A percentile compares a stretch with the other conserved stretches of the same genome.
Conservation (phyloP, 164 flowering plant genomes). For the Liriodendron chinense region DNA sequence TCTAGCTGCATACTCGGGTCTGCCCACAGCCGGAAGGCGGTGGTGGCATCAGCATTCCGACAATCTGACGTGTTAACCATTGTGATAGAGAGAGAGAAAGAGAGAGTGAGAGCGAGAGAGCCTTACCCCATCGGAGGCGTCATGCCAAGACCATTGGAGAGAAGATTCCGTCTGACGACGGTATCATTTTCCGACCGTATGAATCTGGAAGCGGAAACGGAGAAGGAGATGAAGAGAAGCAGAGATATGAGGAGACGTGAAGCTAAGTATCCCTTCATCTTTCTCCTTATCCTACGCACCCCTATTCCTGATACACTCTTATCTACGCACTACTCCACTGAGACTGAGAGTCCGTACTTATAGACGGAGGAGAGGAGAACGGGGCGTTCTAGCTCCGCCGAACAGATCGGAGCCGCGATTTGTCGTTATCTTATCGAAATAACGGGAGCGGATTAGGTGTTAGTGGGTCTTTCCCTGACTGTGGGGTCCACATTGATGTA, state of each 20-base stretch:
- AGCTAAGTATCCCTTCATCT: neutral
- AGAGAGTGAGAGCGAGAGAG: no score
- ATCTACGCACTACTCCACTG: neutral
- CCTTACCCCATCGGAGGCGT: constrained; percentile 37
- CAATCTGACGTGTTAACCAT: neutral
- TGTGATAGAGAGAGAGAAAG: constrained; percentile 11
- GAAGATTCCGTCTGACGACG: constrained; percentile 16
- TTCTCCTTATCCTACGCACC: neutral
- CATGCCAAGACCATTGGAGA: constrained; percentile 32
- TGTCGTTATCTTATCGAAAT: no score
- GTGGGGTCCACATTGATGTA: no score
- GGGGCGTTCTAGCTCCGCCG: no score
- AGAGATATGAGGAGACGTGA: neutral
- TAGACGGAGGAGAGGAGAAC: no score
- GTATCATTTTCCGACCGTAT: neutral
- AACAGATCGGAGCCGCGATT: no score
- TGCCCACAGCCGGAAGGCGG: no score
- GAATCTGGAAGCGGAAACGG: constrained; percentile 2
- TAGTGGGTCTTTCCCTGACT: no score
- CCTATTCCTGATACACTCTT: neutral
- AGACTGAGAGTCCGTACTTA: no score
- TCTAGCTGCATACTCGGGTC: no score
- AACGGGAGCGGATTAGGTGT: no score
- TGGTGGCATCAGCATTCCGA: no score
- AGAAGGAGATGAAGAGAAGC: neutral